Base-by-base conservation (phyloP, 1,139 yeast species). In the Suhomyces atakaporum region DNA sequence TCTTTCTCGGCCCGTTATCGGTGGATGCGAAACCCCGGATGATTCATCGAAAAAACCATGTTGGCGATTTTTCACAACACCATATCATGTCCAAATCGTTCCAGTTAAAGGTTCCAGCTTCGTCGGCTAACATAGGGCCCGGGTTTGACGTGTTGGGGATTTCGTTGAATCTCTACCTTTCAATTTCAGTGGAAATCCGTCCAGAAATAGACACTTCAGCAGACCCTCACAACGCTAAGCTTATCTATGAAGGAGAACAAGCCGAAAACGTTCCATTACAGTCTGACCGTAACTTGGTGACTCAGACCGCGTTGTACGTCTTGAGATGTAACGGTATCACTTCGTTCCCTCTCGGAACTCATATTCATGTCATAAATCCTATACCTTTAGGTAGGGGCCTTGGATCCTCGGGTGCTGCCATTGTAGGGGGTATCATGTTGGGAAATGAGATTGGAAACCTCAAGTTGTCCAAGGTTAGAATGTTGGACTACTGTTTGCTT, bases 331-430 rank as follows among this genome's bases (percentile, higher is more conserved):
- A 88, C 62, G 81, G 79, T 7, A 69, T 88, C 36, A 64, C 78
- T 34, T 62, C 75, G 21, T 92, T 92, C 66, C 97, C 97, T 25
- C 55, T 62, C 8, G 96, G 96, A 21, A 90, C 97, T n/a, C 75
- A 68, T 36, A 74, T 92, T 31, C 84, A 79, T 44, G 94, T 92
- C 39, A 73, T 69, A 43, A 92, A 92, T 62, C 96, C 97, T 20
- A 89, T 92, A 49, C 97, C 98, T 5, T 71, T 92, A 45, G 97
- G 98, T 20, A 81, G 98, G 59, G 98, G 98, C 7, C 73, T 92
- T 43, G 98, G 98, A 1, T 90, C 97, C 1, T 85, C 95, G n/a
- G 98, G 97, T 32, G 96, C 97, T 8, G 98, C 98, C 25, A 96
- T 92, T 25, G 97, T 92, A 16, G 97, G 95, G 10, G 98, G 98